Percentiles rank a stretch among this genome's conserved stretches.
Conservation (phyloP, 495 filamentous ascomycete species). For the Echria macrotheca region DNA sequence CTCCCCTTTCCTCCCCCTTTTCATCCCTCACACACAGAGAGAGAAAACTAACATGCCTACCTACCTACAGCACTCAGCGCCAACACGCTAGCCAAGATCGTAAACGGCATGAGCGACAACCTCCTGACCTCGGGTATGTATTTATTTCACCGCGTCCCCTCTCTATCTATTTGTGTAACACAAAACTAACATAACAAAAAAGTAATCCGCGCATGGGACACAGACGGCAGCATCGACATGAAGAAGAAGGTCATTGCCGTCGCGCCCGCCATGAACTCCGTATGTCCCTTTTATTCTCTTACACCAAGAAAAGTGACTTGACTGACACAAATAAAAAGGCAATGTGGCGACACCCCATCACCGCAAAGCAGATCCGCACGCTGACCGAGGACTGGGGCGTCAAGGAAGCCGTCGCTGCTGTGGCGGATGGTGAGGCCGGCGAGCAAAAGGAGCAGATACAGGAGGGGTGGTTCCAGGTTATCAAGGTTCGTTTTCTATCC, state of each 20-base stretch:
- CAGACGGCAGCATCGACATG: slow-evolving; percentile 53
- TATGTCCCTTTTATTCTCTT: slow-evolving; percentile 3
- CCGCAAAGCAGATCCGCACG: slow-evolving; percentile 59
- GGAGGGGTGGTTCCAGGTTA: slow-evolving; percentile 68
- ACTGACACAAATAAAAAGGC: slow-evolving; percentile 34
- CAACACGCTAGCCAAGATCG: slow-evolving; percentile 60
- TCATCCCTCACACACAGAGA: too few relatives aligned
- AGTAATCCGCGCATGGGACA: slow-evolving; percentile 87
- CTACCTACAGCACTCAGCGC: slow-evolving; percentile 46
- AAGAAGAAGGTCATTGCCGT: slow-evolving; percentile 55
- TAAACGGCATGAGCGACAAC: slow-evolving; percentile 29
- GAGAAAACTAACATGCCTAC: too few relatives aligned
- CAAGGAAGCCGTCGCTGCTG: slow-evolving; percentile 39
- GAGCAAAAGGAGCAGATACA: not conserved
- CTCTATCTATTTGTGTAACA: not conserved
- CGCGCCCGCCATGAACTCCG: slow-evolving; percentile 41
- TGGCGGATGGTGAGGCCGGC: slow-evolving; percentile 41
- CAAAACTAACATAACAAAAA: slow-evolving; percentile 46
- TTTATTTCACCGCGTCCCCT: not conserved
- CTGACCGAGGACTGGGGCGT: slow-evolving; percentile 70
- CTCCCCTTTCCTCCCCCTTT: too few relatives aligned
- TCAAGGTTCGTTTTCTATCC: slow-evolving; percentile 37
- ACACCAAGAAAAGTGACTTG: not conserved
- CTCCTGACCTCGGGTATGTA: slow-evolving; percentile 9
- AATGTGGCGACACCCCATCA: slow-evolving; percentile 86